Evolutionary conservation across 2,329 filamentous ascomycete species (phyloP), one percentile per base, ranked within the genome.

Genomic region (Beauveria asiatica): DNA sequence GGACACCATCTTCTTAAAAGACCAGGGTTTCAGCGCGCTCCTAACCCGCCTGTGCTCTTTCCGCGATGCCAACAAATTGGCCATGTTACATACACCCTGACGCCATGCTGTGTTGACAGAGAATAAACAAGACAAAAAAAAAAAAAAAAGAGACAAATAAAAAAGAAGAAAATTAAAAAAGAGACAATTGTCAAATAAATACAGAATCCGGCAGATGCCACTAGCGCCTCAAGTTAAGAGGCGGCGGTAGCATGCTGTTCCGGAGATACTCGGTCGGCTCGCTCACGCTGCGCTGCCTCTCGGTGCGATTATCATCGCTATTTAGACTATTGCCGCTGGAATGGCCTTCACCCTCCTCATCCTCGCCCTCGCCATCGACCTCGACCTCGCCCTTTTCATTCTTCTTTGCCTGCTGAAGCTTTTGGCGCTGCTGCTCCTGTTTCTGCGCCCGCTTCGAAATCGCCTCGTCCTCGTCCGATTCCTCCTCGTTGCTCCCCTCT

Each of bases 401-500:
- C 63, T 21, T 66, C 65, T 7, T 64, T 50, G 37, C 10, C 54
- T 25, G 46, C 16, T 17, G n/a, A 9, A 37, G 16, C 27, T 33
- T 30, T 21, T 23, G 52, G 9, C 52, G 52, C n/a, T 56, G 30
- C 53, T 57, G 45, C 59, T 69, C 68, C 21, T 67, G 67, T 19
- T 52, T 53, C n/a, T 52, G 57, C 49, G 49, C 49, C 27, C 41
- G 39, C 16, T 17, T 37, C 46, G 56, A 58, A 11, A 58, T 45
- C 48, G 11, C 39, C 2, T 53, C 27, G 41, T 77, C 76, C 11
- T 77, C 72, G 39, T 73, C 73, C 46, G 67, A 70, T 23, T 69
- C 69, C 27, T 90, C 87, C 56, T 89, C 86, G n/a, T 90, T 88
- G 59, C 87, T 86, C 16, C 67, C 69, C 4, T 66, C 67, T 13